Conservation (phyloP, 163 green algal species). For the Chloroidium sp. region DNA sequence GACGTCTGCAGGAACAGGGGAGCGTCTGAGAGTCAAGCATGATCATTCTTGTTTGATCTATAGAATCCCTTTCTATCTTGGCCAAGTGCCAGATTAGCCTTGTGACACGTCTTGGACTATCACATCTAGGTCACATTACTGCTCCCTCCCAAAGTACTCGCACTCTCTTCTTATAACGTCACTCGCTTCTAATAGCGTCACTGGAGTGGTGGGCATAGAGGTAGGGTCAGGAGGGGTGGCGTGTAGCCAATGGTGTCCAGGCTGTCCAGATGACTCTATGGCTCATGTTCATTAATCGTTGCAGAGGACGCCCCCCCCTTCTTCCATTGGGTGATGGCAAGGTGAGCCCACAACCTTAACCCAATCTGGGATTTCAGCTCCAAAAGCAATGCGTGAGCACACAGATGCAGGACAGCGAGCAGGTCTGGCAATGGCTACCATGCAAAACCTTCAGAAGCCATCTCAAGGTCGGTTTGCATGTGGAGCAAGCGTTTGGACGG, state of each 20-base stretch:
- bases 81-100: not conserved
- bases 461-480: no score
- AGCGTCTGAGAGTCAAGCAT: not conserved
- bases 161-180: not conserved
- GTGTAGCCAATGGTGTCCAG: not conserved
- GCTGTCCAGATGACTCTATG: not conserved
- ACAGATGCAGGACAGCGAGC: no score
- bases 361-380: no score
- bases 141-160: not conserved
- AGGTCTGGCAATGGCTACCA: no score
- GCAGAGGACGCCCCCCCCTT: not conserved
- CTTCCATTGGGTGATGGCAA: no score
- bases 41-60: not conserved
- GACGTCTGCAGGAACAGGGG: conserved; percentile 44
- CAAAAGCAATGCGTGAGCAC: no score
- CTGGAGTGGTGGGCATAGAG: not conserved
- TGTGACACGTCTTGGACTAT: not conserved
- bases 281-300: not conserved
- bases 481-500: no score
- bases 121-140: not conserved
- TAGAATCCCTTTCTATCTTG: not conserved
- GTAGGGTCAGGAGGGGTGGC: no score
- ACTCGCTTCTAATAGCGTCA: not conserved
- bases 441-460: no score
- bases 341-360: no score